These are phyloP conservation scores for Cyphellophora attinorum DNA, from an alignment of 2,329 filamentous ascomycete species.

Conservation along the genomic window DNA sequence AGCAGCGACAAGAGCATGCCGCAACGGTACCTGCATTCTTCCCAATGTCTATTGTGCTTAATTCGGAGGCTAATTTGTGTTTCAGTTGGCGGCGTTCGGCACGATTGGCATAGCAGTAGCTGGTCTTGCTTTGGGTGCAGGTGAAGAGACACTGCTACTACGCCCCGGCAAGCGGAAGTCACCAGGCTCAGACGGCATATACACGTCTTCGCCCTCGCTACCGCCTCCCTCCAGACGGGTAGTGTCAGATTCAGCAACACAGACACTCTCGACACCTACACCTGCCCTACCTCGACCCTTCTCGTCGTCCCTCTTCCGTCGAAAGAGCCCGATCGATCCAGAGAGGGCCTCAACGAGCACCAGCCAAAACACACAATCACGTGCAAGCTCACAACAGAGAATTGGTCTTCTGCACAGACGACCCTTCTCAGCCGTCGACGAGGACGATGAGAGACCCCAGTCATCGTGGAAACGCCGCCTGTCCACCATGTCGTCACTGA, in stretches of 20 bases:
- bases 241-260: conserved; percentile 9
- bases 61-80: conserved; percentile 6
- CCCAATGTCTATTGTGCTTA: background rate
- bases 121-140: conserved; percentile 48
- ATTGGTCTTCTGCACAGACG: conserved; percentile 11
- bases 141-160: conserved; percentile 23
- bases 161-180: conserved; percentile 27
- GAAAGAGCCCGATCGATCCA: background rate
- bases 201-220: background rate
- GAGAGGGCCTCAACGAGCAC: background rate
- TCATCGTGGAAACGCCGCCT: conserved; percentile 18
- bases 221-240: conserved; percentile 2
- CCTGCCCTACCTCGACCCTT: background rate
- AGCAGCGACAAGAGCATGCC: conserved; percentile 15
- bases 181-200: conserved; percentile 22
- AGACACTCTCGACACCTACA: background rate
- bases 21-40: conserved; percentile 9
- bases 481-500: conserved; percentile 14
- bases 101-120: conserved; percentile 52
- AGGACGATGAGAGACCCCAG: conserved; percentile 11
- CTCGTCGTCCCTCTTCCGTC: conserved; percentile 1
- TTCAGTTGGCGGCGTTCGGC: conserved; percentile 53
- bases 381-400: conserved; percentile 16
- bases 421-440: conserved; percentile 13
- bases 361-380: conserved; percentile 9